A percentile compares a stretch with the other conserved stretches of the same genome.
Evolutionary conservation across 2,329 filamentous ascomycete species (phyloP).

Genomic region (Aspergillus pseudoterreus): DNA sequence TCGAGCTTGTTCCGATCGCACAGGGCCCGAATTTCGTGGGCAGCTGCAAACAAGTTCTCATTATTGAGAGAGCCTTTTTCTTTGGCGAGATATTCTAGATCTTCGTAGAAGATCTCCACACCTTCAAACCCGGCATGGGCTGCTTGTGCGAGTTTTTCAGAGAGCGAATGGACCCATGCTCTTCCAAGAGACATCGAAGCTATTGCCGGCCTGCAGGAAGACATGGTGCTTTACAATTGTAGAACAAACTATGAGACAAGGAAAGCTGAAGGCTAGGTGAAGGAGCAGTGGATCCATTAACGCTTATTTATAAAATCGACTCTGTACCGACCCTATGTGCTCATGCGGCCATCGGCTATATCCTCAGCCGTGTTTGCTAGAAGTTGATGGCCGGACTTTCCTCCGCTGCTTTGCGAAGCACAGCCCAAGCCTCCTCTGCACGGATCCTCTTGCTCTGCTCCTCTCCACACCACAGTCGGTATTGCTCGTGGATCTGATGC

Average conservation of each 20-base stretch:
- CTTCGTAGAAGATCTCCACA: slow-evolving; percentile 76
- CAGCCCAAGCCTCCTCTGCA: slow-evolving; percentile 28
- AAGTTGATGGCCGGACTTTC: slow-evolving; percentile 34
- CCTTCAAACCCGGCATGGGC: slow-evolving; percentile 61
- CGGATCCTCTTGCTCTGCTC: slow-evolving; percentile 22
- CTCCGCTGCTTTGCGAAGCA: slow-evolving; percentile 30
- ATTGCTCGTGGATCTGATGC: slow-evolving; percentile 41
- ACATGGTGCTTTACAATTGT: not conserved
- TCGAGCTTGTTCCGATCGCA: slow-evolving; percentile 21
- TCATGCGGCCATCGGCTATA: not conserved
- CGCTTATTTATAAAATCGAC: not conserved
- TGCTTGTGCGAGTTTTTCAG: slow-evolving; percentile 65
- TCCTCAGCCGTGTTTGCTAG: not conserved
- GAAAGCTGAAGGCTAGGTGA: too few species aligned
- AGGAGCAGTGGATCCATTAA: too few species aligned
- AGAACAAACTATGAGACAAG: too few species aligned
- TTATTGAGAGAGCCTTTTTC: slow-evolving; percentile 41
- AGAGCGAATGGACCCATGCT: slow-evolving; percentile 63
- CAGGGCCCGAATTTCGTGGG: slow-evolving; percentile 53
- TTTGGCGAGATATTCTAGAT: slow-evolving; percentile 61
- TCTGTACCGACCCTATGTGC: too few species aligned
- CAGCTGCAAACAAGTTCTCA: slow-evolving; percentile 55
- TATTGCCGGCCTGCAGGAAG: slow-evolving; percentile 52
- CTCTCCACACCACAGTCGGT: slow-evolving; percentile 34
- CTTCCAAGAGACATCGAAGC: slow-evolving; percentile 72